Base-by-base conservation (phyloP, 306 rosid genomes). In the Acacia acuminata region DNA sequence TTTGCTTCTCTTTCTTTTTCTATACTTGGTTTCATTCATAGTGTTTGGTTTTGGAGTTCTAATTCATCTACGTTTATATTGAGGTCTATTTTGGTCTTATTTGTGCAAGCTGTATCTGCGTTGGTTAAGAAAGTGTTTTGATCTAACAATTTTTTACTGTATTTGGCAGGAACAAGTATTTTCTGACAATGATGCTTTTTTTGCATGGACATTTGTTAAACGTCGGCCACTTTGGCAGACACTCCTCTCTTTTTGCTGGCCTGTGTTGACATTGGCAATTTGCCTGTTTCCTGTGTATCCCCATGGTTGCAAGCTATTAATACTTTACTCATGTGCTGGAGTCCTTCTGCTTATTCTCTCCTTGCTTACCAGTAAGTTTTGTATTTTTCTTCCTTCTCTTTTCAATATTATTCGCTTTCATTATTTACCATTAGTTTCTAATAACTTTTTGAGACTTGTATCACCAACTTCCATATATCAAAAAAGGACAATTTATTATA, bases 221-320 rank as follows among this genome's bases (percentile, higher is more conserved):
- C 90, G 94, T 64, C 79, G 94, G 61, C 99, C 99, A 43, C 92
- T 96, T 66, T 96, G 99, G 99, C 98, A 96, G 92, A 96, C 99
- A 0, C 99, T 96, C 71, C 98, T 96, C 75, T 90, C 99, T 34
- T 91, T 96, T 79, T 92, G 87, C 93, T 96, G 99, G 99, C 99
- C 98, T 11, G 99, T 96, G 82, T 78, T 94, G 79, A 96, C 99
- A 8, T 86, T 96, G 86, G 99, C 99, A 76, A 96, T 96, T 65
- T 96, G 99, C 90, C 86, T 96, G 87, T 96, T 96, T 90, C 99
- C 99, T 16, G 98, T 96, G 75, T 96, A 96, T 76, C 99, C 99
- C 77, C 98, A 92, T 89, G 83, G 91, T 76, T 92, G 97, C 98
- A 96, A 96, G 90, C 87, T 96, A 60, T 74, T 96, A 81, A 91